Evolutionary conservation across 257 asterid species (phyloP), one percentile per base, ranked within the genome.

Genomic region (Apocynum venetum): DNA sequence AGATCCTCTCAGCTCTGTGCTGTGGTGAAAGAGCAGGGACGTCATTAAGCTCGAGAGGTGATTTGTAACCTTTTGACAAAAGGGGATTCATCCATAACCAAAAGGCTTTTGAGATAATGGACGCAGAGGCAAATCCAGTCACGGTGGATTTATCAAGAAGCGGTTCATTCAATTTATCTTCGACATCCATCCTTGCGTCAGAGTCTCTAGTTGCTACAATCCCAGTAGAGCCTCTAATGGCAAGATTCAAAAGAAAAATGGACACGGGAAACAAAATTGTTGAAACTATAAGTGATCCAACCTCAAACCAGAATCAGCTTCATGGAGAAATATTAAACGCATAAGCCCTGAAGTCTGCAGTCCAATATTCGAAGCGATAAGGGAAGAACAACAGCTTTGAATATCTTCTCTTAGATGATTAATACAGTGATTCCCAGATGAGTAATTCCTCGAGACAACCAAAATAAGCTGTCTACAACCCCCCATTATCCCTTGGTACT

Each of bases 21-120:
- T 89, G 86, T 0, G 93, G 96, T 0, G 98, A 91, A 36, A 95
- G 93, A 12, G 82, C 77, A 68, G 99, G 99, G 51, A 93, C 92
- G 7, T 93, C 98, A 8, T 89, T 91, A 8, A 91, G 49, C 82
- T 85, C 90, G 48, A 93, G 89, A 25, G 97, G 93, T 2, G 93
- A 82, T 60, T 25, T 78, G 80, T 90, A 85, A 3, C 98, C 99
- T 81, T 90, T 96, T 31, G 77, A 78, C 74, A 93, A 53, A 44
- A 96, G 85, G 47, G 98, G 98, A 80, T 96, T 90, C 89, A 96
- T 75, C 99, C 99, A 96, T 47, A 91, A 14, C 98, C 96, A 96
- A 72, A 96, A 93, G 0, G 92, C 82, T 80, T 85, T 89, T 0
- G 98, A 91, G 8, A 91, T 3, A 15, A 93, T 3, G 17, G 99